Conservation (phyloP, 2,329 filamentous ascomycete species). For the Aquanectria penicillioides region DNA sequence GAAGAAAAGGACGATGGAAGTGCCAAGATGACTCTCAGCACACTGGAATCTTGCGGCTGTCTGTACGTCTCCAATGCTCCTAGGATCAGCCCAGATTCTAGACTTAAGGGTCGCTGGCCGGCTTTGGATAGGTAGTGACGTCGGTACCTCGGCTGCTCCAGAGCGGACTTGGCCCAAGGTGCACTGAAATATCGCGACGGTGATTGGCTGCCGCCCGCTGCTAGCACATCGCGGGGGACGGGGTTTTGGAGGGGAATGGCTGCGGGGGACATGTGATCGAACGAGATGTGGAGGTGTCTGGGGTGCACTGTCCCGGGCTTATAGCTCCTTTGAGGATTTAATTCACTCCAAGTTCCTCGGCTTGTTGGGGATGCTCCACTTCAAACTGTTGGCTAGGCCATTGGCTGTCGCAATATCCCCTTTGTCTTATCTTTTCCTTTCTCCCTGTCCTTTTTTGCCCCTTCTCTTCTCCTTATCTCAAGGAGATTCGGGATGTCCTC, state of each 20-base stretch:
- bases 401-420: no score
- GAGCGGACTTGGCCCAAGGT: neutral
- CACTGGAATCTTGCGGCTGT: no score
- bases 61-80: no score
- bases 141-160: conserved; percentile 30
- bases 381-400: no score
- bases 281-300: conserved; percentile 2
- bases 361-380: neutral
- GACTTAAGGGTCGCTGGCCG: conserved; percentile 7
- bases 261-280: conserved; percentile 15
- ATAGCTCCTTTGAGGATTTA: no score
- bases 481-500: no score
- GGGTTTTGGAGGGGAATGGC: neutral
- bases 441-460: no score
- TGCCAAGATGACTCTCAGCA: no score
- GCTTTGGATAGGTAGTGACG: conserved; percentile 10
- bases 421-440: no score
- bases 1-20: neutral
- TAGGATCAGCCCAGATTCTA: neutral
- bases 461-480: no score
- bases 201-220: conserved; percentile 23
- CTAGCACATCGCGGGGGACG: conserved; percentile 22
- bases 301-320: no score
- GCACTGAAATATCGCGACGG: conserved; percentile 3
- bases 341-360: neutral